Evolutionary conservation across 345 rosid genomes (phyloP).

Genomic region (Euphorbia peplus): DNA sequence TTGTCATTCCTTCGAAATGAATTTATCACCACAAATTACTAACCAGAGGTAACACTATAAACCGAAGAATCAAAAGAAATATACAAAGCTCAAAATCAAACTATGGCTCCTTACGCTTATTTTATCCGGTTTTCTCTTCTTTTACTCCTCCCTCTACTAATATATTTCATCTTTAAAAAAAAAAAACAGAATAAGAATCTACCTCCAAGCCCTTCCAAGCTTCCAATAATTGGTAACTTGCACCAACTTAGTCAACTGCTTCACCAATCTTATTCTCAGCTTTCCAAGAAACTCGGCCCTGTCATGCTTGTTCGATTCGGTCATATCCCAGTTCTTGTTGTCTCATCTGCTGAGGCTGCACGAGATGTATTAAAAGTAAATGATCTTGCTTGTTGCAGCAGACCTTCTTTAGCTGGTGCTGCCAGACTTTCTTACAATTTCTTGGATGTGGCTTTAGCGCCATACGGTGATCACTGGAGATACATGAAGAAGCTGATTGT

Average conservation of each 20-base stretch:
- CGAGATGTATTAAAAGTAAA: conserved; percentile 17
- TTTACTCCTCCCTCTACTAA: background rate
- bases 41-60: too few species aligned
- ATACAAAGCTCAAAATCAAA: background rate
- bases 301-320: conserved; percentile 20
- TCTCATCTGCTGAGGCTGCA: conserved; percentile 30
- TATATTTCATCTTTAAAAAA: background rate
- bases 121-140: background rate
- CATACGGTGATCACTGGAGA: conserved; percentile 22
- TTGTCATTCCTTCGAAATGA: too few species aligned
- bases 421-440: conserved; percentile 14
- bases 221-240: conserved; percentile 21
- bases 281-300: conserved; percentile 22
- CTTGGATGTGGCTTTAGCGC: conserved; percentile 20
- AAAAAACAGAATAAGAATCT: background rate
- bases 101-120: background rate
- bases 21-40: too few species aligned
- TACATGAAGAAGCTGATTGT: conserved; percentile 5
- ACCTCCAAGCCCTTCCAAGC: conserved; percentile 19
- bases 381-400: conserved; percentile 18
- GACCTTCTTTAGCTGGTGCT: conserved; percentile 7
- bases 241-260: conserved; percentile 11
- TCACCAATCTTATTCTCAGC: background rate
- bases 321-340: background rate
- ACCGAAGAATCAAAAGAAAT: background rate